phyloP scores from a whole-genome alignment of 345 rosid species.

The Lepidium didymum region DNA sequence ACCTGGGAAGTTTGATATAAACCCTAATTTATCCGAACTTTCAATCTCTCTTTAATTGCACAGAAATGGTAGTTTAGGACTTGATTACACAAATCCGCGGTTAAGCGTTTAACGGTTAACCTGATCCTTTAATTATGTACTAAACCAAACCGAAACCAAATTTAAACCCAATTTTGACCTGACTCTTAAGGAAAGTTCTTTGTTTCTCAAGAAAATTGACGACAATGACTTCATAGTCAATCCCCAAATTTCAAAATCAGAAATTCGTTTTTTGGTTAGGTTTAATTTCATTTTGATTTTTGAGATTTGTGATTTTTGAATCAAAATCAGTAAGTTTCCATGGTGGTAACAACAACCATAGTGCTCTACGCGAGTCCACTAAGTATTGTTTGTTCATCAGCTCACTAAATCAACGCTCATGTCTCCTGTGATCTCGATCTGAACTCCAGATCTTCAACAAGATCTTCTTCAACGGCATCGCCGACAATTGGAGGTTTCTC shows the following conservation, averaged over 20 bases:
- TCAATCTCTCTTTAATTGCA: no score
- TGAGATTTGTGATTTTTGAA: not conserved
- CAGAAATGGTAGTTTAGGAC: no score
- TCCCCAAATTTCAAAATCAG: not conserved
- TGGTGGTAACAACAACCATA: constrained; percentile 89
- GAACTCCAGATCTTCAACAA: constrained; percentile 52
- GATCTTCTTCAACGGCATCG: constrained; percentile 44
- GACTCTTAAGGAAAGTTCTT: constrained; percentile 8
- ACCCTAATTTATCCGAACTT: no score
- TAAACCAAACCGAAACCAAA: no score
- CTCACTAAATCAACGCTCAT: constrained; percentile 70
- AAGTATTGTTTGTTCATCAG: constrained; percentile 59
- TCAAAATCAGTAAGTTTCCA: constrained; percentile 18
- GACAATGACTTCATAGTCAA: not conserved
- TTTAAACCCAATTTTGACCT: no score
- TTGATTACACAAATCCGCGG: no score
- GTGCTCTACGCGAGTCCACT: constrained; percentile 85
- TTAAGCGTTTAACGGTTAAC: no score
- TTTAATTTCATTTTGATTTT: not conserved
- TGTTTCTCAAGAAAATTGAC: not conserved
- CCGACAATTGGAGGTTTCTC: constrained; percentile 72
- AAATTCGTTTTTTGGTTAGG: not conserved
- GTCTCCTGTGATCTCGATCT: constrained; percentile 60
- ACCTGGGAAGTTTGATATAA: no score
- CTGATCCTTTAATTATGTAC: no score